Base-by-base conservation (phyloP, 139 green algal genomes). In the Raphidocelis subcapitata region DNA sequence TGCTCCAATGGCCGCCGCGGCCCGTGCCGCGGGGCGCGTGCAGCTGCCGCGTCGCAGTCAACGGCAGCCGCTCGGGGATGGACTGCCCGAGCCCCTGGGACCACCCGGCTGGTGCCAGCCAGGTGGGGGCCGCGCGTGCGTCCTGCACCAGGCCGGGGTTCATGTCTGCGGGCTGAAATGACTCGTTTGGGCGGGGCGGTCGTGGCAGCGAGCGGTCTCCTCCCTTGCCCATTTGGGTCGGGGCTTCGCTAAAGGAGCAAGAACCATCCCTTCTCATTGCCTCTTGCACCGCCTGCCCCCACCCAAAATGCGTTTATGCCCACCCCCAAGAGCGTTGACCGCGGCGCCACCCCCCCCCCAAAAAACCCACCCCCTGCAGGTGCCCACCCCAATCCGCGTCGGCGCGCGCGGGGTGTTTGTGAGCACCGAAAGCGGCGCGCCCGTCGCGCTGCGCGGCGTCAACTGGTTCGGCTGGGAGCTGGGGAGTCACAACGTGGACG, bases 391-490 rank as follows among this genome's bases (percentile, higher is more conserved):
- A 32, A 52, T 78, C 31, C 33, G 24, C 5, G 32, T 72, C 16
- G 51, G 28, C 1, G 26, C 36, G 2, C 29, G 51, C 16, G 62
- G 62, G 28, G 10, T 29, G 29, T 37, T 78, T 16, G n/a, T 70
- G 8, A 36, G 62, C 37, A 10, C 33, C 31, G 20, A 57, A 4
- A 69, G 60, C 0, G 70, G 61, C 60, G 57, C 24, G n/a, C 44
- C 32, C 33, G 70, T 47, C 20, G 32, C 70, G 35, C 51, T 78
- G 35, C n/a, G 72, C 0, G 72, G 72, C 36, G 32, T 78, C 1
- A 78, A 78, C 63, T 78, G 63, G 62, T 78, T 78, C 52, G 72
- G 72, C 33, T 78, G 72, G 72, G 47, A 62, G 24, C 51, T 72
- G 28, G 72, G 72, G 10, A 23, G 33, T 2, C 66, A 67, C 62